Base-by-base conservation (phyloP, 2,329 filamentous ascomycete species). In the Lasiodiplodia hormozganensis region DNA sequence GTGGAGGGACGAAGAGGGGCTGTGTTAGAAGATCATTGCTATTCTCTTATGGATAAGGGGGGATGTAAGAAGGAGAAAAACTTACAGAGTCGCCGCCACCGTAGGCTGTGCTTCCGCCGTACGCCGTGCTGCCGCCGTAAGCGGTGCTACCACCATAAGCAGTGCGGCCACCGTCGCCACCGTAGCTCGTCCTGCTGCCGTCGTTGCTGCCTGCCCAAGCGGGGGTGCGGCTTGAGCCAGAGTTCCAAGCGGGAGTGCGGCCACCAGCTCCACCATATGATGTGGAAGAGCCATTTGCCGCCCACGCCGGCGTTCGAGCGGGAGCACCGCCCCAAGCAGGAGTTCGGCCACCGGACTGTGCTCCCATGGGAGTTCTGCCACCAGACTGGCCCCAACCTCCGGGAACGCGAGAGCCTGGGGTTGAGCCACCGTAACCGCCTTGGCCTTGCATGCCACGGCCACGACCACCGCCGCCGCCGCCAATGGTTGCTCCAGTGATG, bases 401-500 rank as follows among this genome's bases (percentile, higher is more conserved):
- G 58, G 80, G 78, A 11, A 75, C 73, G 52, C 77, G 38, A 82
- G 83, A 69, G 78, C 80, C 70, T 12, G 69, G 67, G 68, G 68
- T 75, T 73, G 68, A 77, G 73, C 79, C 78, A 36, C 67, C 67
- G 31, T 52, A 58, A 64, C 74, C 74, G 31, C 74, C 74, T 34
- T 53, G 66, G 18, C 36, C 49, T 3, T 38, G 49, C 36, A 25
- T 36, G 16, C 67, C 67, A 5, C 58, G 64, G 31, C 84, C 84
- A 34, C 82, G 83, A 36, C 82, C 82, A 11, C 80, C 79, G 23
- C 81, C 81, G 57, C 85, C 84, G 68, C 92, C 88, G 72, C 94
- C 91, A 70, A 97, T 91, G n/a, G 87, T 87, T 68, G 90, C 88
- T 56, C 94, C 94, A 4, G 91, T 95, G 67, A 91, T 81, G 70